Percentiles rank a stretch among this genome's conserved stretches.
Evolutionary conservation across 2,329 filamentous ascomycete genomes (phyloP).

Genomic region (Xylaria sp.): DNA sequence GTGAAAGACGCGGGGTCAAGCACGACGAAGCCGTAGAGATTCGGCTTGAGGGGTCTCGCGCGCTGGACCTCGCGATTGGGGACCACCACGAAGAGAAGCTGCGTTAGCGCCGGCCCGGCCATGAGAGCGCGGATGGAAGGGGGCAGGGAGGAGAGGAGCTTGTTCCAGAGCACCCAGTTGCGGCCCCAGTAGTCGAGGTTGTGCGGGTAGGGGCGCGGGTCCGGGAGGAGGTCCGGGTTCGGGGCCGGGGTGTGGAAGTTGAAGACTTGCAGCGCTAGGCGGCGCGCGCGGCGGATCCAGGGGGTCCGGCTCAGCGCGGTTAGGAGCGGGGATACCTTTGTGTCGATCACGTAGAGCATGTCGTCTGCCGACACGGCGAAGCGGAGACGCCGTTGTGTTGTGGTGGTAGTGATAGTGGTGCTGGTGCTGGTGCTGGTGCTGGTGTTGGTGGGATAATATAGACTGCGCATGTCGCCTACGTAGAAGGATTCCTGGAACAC

Average conservation of each 20-base stretch:
- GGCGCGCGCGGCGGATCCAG: slow-evolving; percentile 14
- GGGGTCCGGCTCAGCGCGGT: not conserved
- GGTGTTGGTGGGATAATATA: not conserved
- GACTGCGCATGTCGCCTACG: slow-evolving; percentile 16
- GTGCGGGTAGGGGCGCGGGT: not conserved
- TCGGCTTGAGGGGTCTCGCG: not conserved
- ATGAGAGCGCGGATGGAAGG: not conserved
- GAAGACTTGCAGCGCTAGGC: slow-evolving; percentile 13
- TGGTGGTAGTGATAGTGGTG: not conserved
- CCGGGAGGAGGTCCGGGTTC: not conserved
- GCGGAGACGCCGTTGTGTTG: not conserved
- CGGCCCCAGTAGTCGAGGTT: slow-evolving; percentile 7
- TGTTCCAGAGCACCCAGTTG: slow-evolving; percentile 19
- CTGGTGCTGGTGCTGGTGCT: no score
- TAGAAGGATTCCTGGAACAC: slow-evolving; percentile 14
- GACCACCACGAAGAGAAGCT: slow-evolving; percentile 21
- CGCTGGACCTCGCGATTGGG: not conserved
- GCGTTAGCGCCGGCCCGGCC: not conserved
- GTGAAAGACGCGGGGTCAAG: not conserved
- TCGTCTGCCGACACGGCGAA: slow-evolving; percentile 22
- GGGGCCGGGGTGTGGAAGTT: slow-evolving; percentile 9
- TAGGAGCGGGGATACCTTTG: not conserved
- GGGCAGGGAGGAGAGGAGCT: not conserved
- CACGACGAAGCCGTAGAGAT: not conserved
- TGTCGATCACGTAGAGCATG: slow-evolving; percentile 24